Base-by-base conservation (phyloP, 495 filamentous ascomycete species). In the Penicillium samsonianum region DNA sequence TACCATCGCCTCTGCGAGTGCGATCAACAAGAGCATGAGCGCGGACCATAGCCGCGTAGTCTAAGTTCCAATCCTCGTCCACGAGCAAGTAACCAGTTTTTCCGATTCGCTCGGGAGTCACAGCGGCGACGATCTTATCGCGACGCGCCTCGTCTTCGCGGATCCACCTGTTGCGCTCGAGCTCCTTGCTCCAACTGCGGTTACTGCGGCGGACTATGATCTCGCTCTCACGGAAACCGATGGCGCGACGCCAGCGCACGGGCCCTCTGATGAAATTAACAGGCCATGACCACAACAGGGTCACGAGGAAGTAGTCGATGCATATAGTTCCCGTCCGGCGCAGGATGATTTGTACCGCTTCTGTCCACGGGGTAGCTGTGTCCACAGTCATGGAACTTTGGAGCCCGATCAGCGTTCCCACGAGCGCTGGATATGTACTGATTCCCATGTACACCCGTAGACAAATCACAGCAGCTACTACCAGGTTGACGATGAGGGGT, bases 1-100 rank as follows among this genome's bases (percentile, higher is more conserved):
- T 62, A 1, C 80, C 63, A 54, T 80, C 73, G 53, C 83, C 81
- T 64, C 79, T 78, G 54, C 63, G 63, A 11, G 61, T 71, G 6
- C 50, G 51, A 41, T 72, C 84, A 17, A 91, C 80, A 64, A 92
- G 65, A 28, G 71, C 74, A 23, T 86, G 84, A 1, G 88, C 88
- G 31, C 73, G 68, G 33, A 90, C 74, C 89, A 96, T 95, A 23
- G 78, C 82, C 19, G 67, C 69, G 76, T 90, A 95, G 65, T 93
- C 89, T 55, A 95, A 73, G 68, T 92, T 88, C 87, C 89, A 96
- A 54, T 87, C 83, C 53, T 78, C 81, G 61, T 89, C 87, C 70
- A 92, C 84, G 51, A 92, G 85, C 56, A 90, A 68, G 62, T 91
- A 91, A 2, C 90, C 90, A 22, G 90, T 92, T 75, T 89, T 92